These are phyloP conservation scores for Orbilia oligospora DNA, from an alignment of 2,329 filamentous ascomycete genomes.

Conservation along the genomic window DNA sequence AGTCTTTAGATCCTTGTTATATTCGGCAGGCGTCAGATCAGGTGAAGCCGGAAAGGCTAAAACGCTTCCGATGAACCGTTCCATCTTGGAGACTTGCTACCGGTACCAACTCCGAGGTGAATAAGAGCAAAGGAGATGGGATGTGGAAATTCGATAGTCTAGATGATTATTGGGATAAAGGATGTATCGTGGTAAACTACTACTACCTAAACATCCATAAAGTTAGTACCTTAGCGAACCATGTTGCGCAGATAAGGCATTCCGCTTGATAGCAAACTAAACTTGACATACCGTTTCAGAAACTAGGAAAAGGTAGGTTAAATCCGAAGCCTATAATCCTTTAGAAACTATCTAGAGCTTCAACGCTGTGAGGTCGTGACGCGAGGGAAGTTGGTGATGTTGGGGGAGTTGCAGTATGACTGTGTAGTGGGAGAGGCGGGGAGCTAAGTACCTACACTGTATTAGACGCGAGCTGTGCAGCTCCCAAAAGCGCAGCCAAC, in stretches of 20 bases:
- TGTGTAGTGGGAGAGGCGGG: constrained; percentile 23
- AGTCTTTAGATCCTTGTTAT: constrained; percentile 62
- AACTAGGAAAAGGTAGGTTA: not conserved
- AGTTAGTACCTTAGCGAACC: not conserved
- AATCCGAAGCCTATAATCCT: not conserved
- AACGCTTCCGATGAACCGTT: constrained; percentile 63
- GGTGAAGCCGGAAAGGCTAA: constrained; percentile 62
- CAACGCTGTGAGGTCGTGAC: constrained; percentile 4
- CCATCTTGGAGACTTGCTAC: constrained; percentile 61
- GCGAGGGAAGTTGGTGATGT: constrained; percentile 8
- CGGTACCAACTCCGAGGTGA: constrained; percentile 17
- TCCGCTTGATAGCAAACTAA: not conserved
- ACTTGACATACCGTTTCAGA: constrained; percentile 8
- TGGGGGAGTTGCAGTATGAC: constrained; percentile 11
- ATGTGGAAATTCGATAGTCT: constrained; percentile 8
- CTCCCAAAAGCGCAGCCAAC: constrained; percentile 5
- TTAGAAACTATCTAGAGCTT: not conserved
- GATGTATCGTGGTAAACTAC: constrained; percentile 11
- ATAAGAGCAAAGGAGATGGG: not conserved
- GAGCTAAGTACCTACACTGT: not conserved
- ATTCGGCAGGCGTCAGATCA: constrained; percentile 61
- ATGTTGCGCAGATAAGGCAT: constrained; percentile 1
- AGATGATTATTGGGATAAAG: not conserved
- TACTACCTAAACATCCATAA: not conserved
- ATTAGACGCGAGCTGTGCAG: constrained; percentile 1